These are phyloP conservation scores for Microdochium nivale DNA, from an alignment of 2,329 filamentous ascomycete genomes.

Conservation along the genomic window DNA sequence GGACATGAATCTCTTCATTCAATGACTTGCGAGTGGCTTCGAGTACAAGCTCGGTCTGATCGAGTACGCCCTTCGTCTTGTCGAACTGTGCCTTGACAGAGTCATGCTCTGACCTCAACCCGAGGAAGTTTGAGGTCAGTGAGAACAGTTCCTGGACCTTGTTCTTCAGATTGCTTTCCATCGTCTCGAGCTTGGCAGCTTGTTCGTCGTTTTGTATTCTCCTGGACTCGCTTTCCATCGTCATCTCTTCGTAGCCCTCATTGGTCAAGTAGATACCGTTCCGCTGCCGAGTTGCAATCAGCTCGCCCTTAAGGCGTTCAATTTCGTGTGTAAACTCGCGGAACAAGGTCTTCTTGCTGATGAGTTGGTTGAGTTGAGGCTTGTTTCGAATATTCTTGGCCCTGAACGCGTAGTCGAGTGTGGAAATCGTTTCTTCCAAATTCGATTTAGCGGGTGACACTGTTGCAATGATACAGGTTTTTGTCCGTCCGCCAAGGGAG, in stretches of 20 bases:
- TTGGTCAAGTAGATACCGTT: constrained; percentile 93
- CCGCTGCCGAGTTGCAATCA: constrained; percentile 84
- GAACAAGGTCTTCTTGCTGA: constrained; percentile 88
- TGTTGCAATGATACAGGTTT: constrained; percentile 97
- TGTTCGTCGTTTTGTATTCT: constrained; percentile 90
- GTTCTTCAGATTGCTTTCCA: constrained; percentile 84
- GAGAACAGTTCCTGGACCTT: constrained; percentile 89
- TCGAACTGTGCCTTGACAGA: constrained; percentile 63
- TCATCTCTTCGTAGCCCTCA: constrained; percentile 85
- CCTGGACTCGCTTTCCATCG: constrained; percentile 82
- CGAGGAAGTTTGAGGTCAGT: constrained; percentile 79
- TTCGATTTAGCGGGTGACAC: constrained; percentile 92
- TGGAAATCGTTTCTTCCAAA: constrained; percentile 95
- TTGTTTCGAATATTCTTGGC: constrained; percentile 99
- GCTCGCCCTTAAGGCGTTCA: constrained; percentile 85
- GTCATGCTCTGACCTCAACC: constrained; percentile 84
- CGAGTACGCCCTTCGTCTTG: constrained; percentile 70
- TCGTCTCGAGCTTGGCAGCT: constrained; percentile 79
- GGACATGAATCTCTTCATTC: constrained; percentile 68
- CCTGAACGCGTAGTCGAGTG: constrained; percentile 92
- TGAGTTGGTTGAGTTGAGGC: constrained; percentile 84
- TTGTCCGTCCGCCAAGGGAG: constrained; percentile 88
- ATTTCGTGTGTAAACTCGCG: constrained; percentile 89
- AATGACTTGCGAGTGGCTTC: constrained; percentile 67
- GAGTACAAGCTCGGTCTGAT: constrained; percentile 81